Base-by-base conservation (phyloP, 768 basidiomycete genomes). In the Lentinula guzmanii region DNA sequence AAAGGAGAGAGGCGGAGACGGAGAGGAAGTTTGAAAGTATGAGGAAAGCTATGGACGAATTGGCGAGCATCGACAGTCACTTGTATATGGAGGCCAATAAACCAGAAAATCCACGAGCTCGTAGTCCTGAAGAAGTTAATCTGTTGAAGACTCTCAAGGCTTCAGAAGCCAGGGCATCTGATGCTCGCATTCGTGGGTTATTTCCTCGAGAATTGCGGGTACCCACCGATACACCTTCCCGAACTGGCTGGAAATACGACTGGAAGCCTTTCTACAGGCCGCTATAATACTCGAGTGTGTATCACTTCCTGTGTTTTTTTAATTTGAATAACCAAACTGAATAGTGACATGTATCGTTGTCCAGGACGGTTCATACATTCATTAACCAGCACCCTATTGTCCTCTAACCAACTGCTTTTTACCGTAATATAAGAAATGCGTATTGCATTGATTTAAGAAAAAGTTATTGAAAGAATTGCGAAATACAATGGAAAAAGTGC, bases 141-240 rank as follows among this genome's bases (percentile, higher is more conserved):
- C 68, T 82, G 62, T 70, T 83, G 64, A 89, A 87, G 74, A 79
- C 75, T 15, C 74, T 89, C 71, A 86, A 83, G 65, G 83, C 79
- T 9, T 76, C 84, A 18, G 90, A 93, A 73, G 80, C 82, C 70
- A 82, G 83, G 68, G 86, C 84, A 11, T 73, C 89, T 66, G 91
- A 95, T 71, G 86, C 90, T 34, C 81, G 91, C 65, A 80, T 90
- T 70, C 85, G 86, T 61, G 91, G 90, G 1, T 71, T 96, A 41
- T 91, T 95, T 74, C 95, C 95, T 62, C 82, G 95, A 63, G 95
- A 98, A 71, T 70, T 93, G 69, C 85, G 86, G 65, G 80, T 91
- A 52, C 95, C 95, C 48, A 85, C 90, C 4, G 95, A 96, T 69
- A 95, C 91, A 6, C 90, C 93, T 2, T 81, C 89, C 28, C 83